A percentile compares a stretch with the other conserved stretches of the same genome.
These are phyloP conservation scores for Kwoniella pini DNA, from an alignment of 768 basidiomycete genomes.

Conservation along the genomic window DNA sequence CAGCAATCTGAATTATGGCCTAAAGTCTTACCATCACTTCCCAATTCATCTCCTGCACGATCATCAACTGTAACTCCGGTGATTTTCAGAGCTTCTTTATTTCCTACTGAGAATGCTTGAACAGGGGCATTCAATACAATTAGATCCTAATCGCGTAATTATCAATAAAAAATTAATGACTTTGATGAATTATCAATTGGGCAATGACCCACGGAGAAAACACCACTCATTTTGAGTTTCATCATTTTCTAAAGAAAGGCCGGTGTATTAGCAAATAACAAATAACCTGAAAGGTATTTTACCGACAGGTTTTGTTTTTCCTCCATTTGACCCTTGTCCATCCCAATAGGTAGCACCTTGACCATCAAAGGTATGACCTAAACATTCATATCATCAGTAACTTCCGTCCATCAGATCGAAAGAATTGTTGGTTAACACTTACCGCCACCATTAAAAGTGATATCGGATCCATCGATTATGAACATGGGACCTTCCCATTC, in stretches of 20 bases:
- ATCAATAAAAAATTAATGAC: not conserved
- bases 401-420: no score
- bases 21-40: not conserved
- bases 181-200: not conserved
- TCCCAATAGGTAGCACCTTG: constrained; percentile 11
- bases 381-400: not conserved
- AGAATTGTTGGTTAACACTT: not conserved
- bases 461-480: constrained; percentile 9
- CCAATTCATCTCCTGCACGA: not conserved
- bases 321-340: constrained; percentile 9
- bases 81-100: not conserved
- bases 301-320: constrained; percentile 19
- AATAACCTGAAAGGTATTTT: no score
- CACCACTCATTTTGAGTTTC: constrained; percentile 14
- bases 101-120: constrained; percentile 4
- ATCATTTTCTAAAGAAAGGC: constrained; percentile 1
- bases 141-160: no score
- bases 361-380: constrained; percentile 14
- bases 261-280: not conserved
- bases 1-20: constrained; percentile 12
- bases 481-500: constrained; percentile 20
- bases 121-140: constrained; percentile 6
- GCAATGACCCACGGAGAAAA: constrained; percentile 6
- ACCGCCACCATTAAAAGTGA: constrained; percentile 14
- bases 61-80: constrained; percentile 14